Evolutionary conservation across 345 rosid genomes (phyloP).

Genomic region (Brassica carinata): DNA sequence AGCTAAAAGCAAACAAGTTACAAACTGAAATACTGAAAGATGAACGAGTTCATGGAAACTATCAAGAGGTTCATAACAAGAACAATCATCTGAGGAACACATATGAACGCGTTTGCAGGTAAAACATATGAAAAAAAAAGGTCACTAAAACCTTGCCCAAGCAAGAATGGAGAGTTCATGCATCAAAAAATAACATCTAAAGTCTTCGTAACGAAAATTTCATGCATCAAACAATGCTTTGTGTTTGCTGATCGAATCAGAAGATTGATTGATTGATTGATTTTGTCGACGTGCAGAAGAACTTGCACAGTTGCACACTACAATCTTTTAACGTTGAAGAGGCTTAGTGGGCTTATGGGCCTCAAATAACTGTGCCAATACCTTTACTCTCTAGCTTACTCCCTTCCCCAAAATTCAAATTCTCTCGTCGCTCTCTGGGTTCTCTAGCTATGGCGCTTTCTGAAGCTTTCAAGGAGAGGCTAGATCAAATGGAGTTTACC

Average conservation of each 20-base stretch:
- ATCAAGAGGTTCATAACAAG: constrained; percentile 33
- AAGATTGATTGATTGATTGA: background rate
- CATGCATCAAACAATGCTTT: too few species aligned
- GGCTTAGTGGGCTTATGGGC: constrained; percentile 14
- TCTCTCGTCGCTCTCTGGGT: background rate
- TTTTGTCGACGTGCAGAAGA: background rate
- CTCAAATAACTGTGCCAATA: background rate
- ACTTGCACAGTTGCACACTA: background rate
- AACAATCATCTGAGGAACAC: background rate
- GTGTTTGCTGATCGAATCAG: too few species aligned
- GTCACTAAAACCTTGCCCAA: background rate
- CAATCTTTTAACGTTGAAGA: background rate
- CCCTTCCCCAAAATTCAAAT: constrained; percentile 4
- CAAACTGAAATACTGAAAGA: constrained; percentile 44
- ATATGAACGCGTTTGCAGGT: background rate
- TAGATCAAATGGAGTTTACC: constrained; percentile 65
- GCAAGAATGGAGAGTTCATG: background rate
- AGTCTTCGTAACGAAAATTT: background rate
- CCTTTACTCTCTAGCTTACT: background rate
- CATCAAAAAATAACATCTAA: background rate
- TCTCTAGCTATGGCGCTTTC: constrained; percentile 60
- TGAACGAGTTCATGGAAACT: constrained; percentile 49
- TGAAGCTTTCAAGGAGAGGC: constrained; percentile 63
- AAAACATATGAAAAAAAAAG: too few species aligned
- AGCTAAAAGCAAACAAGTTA: constrained; percentile 40